Base-by-base conservation (phyloP, 371 early-diverging fungal genomes). In the Lichtheimia corymbifera region DNA sequence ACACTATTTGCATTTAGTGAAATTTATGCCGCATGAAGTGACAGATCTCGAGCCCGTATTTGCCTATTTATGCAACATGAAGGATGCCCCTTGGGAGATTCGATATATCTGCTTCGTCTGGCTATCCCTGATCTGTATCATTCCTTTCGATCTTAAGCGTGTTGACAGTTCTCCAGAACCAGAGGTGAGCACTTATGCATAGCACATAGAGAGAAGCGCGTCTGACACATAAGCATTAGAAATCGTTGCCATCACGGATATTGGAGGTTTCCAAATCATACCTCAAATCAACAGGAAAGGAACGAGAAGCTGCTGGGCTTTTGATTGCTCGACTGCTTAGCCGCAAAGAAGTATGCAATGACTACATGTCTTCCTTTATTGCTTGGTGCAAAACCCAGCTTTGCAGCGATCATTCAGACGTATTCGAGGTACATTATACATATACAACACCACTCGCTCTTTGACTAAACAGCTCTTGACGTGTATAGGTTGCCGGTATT, bases 21-120 rank as follows among this genome's bases (percentile, higher is more conserved):
- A 90, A 62, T 92, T 95, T 66, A 88, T 97, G 65, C 84, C 93
- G 4, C 96, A 97, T 72, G 92, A 93, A 55, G 96, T 93, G 11
- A 76, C 84, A 20, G 95, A 95, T 72, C 76, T 96, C 11, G 97
- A 96, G 66, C 95, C 94, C 0, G 82, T 87, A 11, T 86, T 93
- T 63, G 80, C 74, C 43, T 88, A 84, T 66, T 66, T 90, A 40
- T 68, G 61, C 35, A 53, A 35, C 11, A 65, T 74, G 54, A 62
- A 83, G 44, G 55, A 74, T 27, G 35, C 58, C 7, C 44, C 73
- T 13, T 94, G 95, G 96, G 89, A 90, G 61, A 79, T 79, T 2
- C 82, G 93, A 13, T 95, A 92, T 64, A 75, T 94, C 13, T 75
- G 89, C 28, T 74, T 94, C 41, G 75, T 94, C 22, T 95, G 95